Evolutionary conservation across 1,284 basidiomycete species (phyloP), one percentile per base, ranked within the genome.

Genomic region (Sphagnurus paluster): DNA sequence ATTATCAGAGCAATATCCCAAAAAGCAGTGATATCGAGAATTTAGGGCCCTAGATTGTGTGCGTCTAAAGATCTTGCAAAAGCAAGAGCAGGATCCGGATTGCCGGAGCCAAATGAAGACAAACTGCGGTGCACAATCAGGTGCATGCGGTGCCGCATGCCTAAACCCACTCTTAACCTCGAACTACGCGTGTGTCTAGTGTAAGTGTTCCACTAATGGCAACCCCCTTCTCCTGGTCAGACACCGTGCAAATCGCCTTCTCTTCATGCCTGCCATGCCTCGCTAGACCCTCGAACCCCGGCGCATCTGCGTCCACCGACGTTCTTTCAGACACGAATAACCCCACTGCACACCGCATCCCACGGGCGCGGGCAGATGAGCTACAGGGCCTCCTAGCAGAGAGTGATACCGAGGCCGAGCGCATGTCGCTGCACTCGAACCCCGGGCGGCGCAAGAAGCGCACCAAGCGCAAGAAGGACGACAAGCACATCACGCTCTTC

Each of bases 361-460:
- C 65, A 11, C 70, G 71, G 19, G 68, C 71, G 19, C 69, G 71
- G 23, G 64, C 73, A 13, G 78, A 78, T 58, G 81, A 84, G 57
- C 78, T 85, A 32, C 76, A 82, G 49, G 75, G 80, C 14, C 74
- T 85, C 14, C 72, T 84, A 6, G 66, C 65, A 10, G 70, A 71
- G 46, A 57, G 66, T n/a, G 65, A 69, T 70, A 65, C 66, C 16
- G 84, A 84, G 49, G 78, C 72, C 10, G 80, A 83, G 54, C 73
- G 75, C 11, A 70, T 84, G 43, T 87, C 84, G 0, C 60, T 87
- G 26, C 82, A 86, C 59, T 84, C 84, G 2, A 82, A 84, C 57
- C 58, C 78, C 5, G 82, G 80, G 6, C 59, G 63, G 5, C 56
- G 60, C 14, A 30, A 56, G 7, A 57, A 60, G 9, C 57, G 68